Conservation (phyloP, 441 rosid species). For the Manihot esculenta region DNA sequence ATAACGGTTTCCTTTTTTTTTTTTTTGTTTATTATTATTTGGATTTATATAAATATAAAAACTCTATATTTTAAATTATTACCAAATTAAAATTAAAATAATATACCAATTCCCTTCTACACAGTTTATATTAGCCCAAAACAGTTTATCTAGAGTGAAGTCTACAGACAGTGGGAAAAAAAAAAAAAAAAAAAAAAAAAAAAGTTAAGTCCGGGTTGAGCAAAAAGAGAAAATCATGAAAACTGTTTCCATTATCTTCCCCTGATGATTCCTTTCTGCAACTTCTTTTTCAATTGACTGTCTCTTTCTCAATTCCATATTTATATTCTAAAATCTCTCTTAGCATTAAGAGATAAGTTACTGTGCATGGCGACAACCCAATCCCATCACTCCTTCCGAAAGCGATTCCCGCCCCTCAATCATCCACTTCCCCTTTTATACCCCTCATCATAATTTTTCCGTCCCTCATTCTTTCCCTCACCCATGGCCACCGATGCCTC, state of each 20-base stretch:
- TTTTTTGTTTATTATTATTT: no score
- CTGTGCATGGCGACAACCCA: constrained; percentile 21
- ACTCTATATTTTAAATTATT: no score
- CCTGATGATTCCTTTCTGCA: not conserved
- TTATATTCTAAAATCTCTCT: not conserved
- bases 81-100: no score
- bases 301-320: constrained; percentile 1
- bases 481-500: constrained; percentile 43
- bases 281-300: not conserved
- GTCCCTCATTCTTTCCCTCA: not conserved
- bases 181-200: no score
- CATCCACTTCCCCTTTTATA: constrained; percentile 15
- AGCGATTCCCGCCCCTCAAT: constrained; percentile 22
- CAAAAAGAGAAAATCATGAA: not conserved
- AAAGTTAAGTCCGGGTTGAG: no score
- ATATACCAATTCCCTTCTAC: no score
- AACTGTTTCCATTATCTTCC: not conserved
- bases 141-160: no score
- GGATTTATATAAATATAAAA: no score
- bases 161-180: no score
- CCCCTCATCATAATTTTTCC: not conserved
- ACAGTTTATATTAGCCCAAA: no score
- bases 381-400: constrained; percentile 16
- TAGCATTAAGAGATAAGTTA: not conserved
- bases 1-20: no score